phyloP scores from a whole-genome alignment of 257 asterid species.

The Solanum lycopersicoides region DNA sequence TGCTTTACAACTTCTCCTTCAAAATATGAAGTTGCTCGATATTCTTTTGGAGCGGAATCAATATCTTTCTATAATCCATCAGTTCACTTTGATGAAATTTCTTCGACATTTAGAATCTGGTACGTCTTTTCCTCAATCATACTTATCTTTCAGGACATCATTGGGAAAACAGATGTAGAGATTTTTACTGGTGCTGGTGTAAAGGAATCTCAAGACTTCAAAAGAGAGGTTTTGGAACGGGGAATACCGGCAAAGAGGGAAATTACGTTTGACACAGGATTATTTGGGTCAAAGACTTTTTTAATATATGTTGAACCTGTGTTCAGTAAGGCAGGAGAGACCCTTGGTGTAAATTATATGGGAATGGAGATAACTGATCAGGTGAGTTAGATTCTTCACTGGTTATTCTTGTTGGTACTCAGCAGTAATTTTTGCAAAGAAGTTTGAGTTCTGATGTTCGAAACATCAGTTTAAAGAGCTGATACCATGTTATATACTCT shows the following conservation, averaged over 20 bases:
- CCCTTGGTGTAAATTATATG: constrained; percentile 84
- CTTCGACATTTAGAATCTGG: background rate
- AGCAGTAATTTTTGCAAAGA: background rate
- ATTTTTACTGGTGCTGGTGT: constrained; percentile 78
- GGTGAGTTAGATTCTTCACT: constrained; percentile 14
- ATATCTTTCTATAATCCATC: background rate
- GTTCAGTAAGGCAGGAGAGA: constrained; percentile 80
- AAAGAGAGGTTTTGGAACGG: constrained; percentile 67
- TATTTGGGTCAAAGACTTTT: constrained; percentile 76
- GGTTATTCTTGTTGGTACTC: background rate
- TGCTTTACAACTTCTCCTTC: background rate
- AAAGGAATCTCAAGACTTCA: constrained; percentile 92
- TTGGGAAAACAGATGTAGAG: constrained; percentile 85
- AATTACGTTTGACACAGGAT: constrained; percentile 76
- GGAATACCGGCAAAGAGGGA: constrained; percentile 83
- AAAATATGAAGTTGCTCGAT: background rate
- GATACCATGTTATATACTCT: background rate
- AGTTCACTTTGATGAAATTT: background rate
- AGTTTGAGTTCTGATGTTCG: background rate
- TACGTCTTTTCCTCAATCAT: background rate
- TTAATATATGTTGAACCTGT: constrained; percentile 80
- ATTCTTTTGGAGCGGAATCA: background rate
- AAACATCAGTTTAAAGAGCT: background rate
- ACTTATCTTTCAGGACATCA: constrained; percentile 61
- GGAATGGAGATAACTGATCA: constrained; percentile 95